Evolutionary conservation across 371 early-diverging fungal species (phyloP).

Genomic region (Apophysomyces trapeziformis): DNA sequence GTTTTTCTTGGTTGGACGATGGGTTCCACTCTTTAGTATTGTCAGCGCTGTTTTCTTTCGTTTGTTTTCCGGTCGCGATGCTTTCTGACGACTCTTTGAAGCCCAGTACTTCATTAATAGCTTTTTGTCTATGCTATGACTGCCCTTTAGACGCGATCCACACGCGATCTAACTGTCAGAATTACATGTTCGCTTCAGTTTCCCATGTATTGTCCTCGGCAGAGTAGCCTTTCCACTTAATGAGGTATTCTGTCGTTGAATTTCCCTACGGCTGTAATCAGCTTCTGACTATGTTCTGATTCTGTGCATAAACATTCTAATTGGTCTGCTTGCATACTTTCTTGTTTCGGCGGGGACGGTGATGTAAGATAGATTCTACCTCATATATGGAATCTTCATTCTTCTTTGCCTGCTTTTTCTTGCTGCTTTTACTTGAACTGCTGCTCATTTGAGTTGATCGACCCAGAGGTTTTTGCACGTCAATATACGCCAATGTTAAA

Average conservation of each 20-base stretch:
- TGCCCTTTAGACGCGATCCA: not conserved
- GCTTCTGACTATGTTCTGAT: not conserved
- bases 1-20: not conserved
- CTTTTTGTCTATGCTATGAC: not conserved
- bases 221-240: constrained; percentile 49
- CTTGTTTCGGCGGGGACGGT: not conserved
- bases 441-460: not conserved
- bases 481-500: too few relatives aligned
- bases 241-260: constrained; percentile 24
- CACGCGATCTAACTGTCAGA: not conserved
- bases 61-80: not conserved
- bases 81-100: not conserved
- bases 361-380: constrained; percentile 17
- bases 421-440: not conserved
- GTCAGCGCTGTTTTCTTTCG: not conserved
- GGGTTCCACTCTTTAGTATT: not conserved
- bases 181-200: constrained; percentile 41
- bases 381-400: constrained; percentile 12
- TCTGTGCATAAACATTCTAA: not conserved
- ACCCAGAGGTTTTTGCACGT: not conserved
- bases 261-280: constrained; percentile 8
- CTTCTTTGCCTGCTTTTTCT: not conserved
- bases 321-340: not conserved
- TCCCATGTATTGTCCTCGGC: constrained; percentile 51
- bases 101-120: constrained; percentile 1